Evolutionary conservation across 208 protist genomes (phyloP).

Genomic region (Plasmodiophora brassicae): DNA sequence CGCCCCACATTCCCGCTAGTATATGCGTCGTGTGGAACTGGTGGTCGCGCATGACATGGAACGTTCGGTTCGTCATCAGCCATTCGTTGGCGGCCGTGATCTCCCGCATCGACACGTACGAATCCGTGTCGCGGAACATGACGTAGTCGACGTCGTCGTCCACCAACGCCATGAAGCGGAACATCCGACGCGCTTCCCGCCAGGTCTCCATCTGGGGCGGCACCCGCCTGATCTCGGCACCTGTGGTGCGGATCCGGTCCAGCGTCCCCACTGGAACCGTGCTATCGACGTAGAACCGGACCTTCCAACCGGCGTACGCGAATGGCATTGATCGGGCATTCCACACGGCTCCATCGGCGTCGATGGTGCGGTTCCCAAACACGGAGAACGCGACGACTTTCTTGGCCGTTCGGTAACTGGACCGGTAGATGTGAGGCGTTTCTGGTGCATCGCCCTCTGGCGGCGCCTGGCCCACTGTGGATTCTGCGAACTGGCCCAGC

Average conservation of each 20-base stretch:
- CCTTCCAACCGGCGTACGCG: not conserved
- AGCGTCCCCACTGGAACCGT: not conserved
- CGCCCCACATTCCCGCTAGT: not conserved
- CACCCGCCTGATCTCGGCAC: not conserved
- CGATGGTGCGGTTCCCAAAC: not conserved
- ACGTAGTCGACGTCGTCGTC: not conserved
- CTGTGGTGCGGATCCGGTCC: not conserved
- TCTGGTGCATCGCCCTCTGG: too few relatives aligned
- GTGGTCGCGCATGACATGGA: not conserved
- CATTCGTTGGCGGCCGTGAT: not conserved
- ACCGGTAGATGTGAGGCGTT: too few relatives aligned
- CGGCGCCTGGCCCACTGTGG: too few relatives aligned
- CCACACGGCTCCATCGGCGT: not conserved
- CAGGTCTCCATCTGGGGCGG: not conserved
- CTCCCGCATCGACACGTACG: not conserved
- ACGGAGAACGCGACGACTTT: not conserved
- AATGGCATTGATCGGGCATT: not conserved
- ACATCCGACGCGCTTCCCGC: not conserved
- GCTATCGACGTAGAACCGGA: not conserved
- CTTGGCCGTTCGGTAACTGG: not conserved
- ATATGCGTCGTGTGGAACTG: not conserved
- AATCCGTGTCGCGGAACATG: not conserved
- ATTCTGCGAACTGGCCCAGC: too few relatives aligned
- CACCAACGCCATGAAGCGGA: not conserved
- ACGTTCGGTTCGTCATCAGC: not conserved